A percentile compares a stretch with the other conserved stretches of the same genome.
These are phyloP conservation scores for Colletotrichum chrysophilum DNA, from an alignment of 2,329 filamentous ascomycete species.

Conservation along the genomic window DNA sequence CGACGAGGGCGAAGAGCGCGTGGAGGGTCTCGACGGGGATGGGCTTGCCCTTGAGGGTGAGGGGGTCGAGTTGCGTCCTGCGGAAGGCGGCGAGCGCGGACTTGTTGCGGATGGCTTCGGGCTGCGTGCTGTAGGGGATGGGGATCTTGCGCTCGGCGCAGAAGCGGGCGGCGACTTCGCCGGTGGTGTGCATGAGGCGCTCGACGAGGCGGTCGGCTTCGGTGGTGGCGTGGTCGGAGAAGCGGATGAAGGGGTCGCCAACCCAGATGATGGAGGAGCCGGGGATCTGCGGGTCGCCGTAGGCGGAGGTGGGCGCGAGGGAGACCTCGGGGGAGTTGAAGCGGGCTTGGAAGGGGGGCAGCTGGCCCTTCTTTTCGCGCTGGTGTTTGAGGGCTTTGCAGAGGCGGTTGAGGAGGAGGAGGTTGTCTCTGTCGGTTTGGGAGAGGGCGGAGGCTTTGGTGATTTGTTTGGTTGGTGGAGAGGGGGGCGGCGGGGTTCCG, in stretches of 20 bases:
- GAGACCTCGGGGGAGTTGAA: constrained; percentile 42
- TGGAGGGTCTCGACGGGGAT: constrained; percentile 33
- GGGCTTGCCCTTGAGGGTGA: constrained; percentile 34
- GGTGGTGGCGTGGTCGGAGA: constrained; percentile 34
- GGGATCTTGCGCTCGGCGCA: constrained; percentile 62
- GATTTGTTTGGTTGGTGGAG: constrained; percentile 47
- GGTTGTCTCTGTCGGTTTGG: constrained; percentile 45
- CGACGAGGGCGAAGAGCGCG: constrained; percentile 44
- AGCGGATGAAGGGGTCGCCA: constrained; percentile 57
- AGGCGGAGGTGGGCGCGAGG: constrained; percentile 36
- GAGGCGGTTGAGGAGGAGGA: constrained; percentile 53
- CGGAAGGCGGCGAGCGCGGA: constrained; percentile 42
- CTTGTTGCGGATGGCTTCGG: constrained; percentile 41
- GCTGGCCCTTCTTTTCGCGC: constrained; percentile 20
- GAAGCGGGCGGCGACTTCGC: constrained; percentile 66
- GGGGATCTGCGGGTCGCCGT: not conserved
- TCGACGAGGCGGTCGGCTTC: constrained; percentile 45
- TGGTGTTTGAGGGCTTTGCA: constrained; percentile 47
- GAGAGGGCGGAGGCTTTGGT: constrained; percentile 46
- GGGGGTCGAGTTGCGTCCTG: constrained; percentile 41
- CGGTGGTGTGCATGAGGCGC: constrained; percentile 65
- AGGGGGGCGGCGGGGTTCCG: constrained; percentile 30
- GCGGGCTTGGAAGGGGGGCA: not conserved
- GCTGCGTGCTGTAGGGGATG: constrained; percentile 62
- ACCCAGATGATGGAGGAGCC: constrained; percentile 36